Base-by-base conservation (phyloP, 306 rosid genomes). In the Gillenia trifoliata region DNA sequence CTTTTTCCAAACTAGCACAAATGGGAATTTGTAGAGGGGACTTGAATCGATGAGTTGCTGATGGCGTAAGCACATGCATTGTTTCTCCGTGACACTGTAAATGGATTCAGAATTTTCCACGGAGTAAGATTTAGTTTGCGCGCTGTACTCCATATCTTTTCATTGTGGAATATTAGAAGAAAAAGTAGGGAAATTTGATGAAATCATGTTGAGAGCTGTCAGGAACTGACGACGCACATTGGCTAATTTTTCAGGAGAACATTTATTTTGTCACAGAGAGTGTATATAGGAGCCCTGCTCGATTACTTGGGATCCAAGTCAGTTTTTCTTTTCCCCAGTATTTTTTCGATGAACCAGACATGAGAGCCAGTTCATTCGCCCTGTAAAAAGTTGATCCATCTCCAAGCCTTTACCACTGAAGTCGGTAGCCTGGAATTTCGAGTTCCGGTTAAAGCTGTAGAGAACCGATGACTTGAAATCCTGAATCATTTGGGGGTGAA, bases 231-330 rank as follows among this genome's bases (percentile, higher is more conserved):
- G 28, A 41, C 28, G 25, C 31, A 26, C 68, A 31, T 33, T 33
- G 40, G 68, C 55, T 71, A 66, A 64, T 68, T 76, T 79, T 38
- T 33, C 84, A 75, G 85, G 82, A 76, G 62, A 63, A 64, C 65
- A 45, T 81, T 81, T 26, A 71, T 63, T 76, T 75, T 54, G 68
- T 86, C 73, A 84, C 87, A 75, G 73, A 83, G 79, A 75, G 76
- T 84, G 91, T 88, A 77, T 77, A 84, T 84, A 81, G 78, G 77
- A 84, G 60, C 72, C 71, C 79, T 71, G 83, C 77, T 87, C 76
- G 80, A 70, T 83, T 76, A 71, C 79, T 74, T 77, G 82, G 66
- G 56, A 38, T 72, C 40, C 54, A 38, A 49, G 73, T 66, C 75
- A 70, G 69, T 83, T 77, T 52, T 70, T 34, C 16, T 15, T 13